A percentile compares a stretch with the other conserved stretches of the same genome.
phyloP scores from a whole-genome alignment of 2,329 filamentous ascomycete species.

The Colletotrichum nymphaeae region DNA sequence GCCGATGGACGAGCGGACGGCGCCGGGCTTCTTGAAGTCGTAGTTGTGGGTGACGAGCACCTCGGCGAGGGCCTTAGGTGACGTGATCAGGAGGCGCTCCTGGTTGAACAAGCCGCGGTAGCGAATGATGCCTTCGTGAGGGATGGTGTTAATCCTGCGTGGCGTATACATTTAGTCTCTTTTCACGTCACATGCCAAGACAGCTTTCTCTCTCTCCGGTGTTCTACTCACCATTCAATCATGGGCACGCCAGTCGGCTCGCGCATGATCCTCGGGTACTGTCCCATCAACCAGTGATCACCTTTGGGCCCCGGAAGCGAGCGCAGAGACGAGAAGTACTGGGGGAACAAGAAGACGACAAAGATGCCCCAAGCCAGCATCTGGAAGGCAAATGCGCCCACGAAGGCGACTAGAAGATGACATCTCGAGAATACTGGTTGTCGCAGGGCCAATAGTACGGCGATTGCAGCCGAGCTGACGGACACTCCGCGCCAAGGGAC shows the following conservation, averaged over 20 bases:
- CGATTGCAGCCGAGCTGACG: slow-evolving; percentile 17
- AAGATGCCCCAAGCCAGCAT: slow-evolving; percentile 52
- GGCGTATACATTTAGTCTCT: slow-evolving; percentile 49
- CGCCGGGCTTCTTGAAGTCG: slow-evolving; percentile 73
- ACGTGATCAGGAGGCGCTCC: slow-evolving; percentile 71
- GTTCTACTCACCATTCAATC: slow-evolving; percentile 58
- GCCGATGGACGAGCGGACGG: slow-evolving; percentile 66
- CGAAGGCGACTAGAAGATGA: slow-evolving; percentile 48
- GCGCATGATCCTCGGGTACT: slow-evolving; percentile 52
- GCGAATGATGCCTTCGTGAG: slow-evolving; percentile 76
- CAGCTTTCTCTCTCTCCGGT: background rate
- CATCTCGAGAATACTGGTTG: slow-evolving; percentile 42
- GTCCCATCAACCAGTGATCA: slow-evolving; percentile 60
- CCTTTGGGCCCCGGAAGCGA: slow-evolving; percentile 57
- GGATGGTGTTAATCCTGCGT: slow-evolving; percentile 68
- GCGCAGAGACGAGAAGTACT: slow-evolving; percentile 61
- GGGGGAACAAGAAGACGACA: slow-evolving; percentile 59
- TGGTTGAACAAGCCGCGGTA: slow-evolving; percentile 72
- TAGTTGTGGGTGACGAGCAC: slow-evolving; percentile 77
- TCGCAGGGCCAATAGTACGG: slow-evolving; percentile 23
- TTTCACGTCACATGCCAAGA: background rate
- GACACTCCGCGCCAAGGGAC: slow-evolving; percentile 31
- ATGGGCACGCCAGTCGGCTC: slow-evolving; percentile 57
- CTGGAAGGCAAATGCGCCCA: slow-evolving; percentile 48
- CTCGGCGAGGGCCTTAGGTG: slow-evolving; percentile 75